phyloP scores from a whole-genome alignment of 768 basidiomycete genomes.

The Calocera cornea region DNA sequence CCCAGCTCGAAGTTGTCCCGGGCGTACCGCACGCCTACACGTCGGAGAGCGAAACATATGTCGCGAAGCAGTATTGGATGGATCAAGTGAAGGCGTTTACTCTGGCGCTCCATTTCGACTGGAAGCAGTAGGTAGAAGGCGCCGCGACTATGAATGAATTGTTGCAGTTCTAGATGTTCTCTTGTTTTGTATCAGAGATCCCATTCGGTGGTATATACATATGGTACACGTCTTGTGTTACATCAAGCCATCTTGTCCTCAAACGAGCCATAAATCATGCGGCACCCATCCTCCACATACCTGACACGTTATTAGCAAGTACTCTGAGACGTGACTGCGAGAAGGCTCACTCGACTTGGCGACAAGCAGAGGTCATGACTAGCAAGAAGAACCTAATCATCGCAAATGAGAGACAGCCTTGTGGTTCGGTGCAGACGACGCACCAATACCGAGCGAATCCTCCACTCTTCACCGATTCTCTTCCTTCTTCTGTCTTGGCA shows the following conservation, averaged over 20 bases:
- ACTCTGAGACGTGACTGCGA: not conserved
- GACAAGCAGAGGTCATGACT: slow-evolving; percentile 16
- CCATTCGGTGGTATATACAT: not conserved
- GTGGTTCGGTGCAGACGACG: not conserved
- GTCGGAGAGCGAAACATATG: not conserved
- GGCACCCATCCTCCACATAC: slow-evolving; percentile 15
- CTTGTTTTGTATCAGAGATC: too few species aligned
- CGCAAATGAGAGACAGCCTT: not conserved
- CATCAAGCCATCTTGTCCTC: slow-evolving; percentile 16
- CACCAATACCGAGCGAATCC: slow-evolving; percentile 17
- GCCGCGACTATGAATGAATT: too few species aligned
- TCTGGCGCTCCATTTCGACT: not conserved
- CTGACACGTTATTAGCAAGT: not conserved
- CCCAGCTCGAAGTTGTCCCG: not conserved
- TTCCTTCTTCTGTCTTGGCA: slow-evolving; percentile 16
- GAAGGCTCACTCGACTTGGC: slow-evolving; percentile 3
- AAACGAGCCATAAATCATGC: slow-evolving; percentile 17
- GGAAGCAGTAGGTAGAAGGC: not conserved
- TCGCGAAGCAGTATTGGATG: not conserved
- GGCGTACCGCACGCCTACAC: not conserved
- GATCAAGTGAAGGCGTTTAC: not conserved
- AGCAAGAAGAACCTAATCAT: slow-evolving; percentile 1
- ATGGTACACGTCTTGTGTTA: not conserved
- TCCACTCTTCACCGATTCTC: slow-evolving; percentile 11
- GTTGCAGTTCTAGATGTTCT: too few species aligned